phyloP scores from a whole-genome alignment of 371 early-diverging fungal species.

The Mucor velutinosus region DNA sequence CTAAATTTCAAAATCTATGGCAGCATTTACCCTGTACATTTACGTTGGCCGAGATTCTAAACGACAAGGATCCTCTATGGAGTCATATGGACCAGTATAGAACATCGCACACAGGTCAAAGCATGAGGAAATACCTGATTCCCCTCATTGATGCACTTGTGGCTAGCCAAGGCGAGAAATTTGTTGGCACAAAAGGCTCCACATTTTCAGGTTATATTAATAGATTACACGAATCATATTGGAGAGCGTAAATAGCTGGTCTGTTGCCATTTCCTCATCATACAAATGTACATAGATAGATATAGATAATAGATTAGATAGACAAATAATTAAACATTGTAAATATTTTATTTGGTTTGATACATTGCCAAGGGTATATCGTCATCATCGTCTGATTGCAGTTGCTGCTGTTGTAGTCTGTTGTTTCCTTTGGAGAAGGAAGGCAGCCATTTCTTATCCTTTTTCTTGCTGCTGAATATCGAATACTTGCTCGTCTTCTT shows the following conservation, averaged over 20 bases:
- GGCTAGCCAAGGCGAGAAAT: slow-evolving; percentile 30
- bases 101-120: slow-evolving; percentile 18
- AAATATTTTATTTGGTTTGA: slow-evolving; percentile 10
- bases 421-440: slow-evolving; percentile 4
- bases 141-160: slow-evolving; percentile 33
- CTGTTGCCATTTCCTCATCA: not conserved
- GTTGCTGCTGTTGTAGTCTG: not conserved
- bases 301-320: not conserved
- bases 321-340: not conserved
- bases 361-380: slow-evolving; percentile 33
- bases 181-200: slow-evolving; percentile 33
- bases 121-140: slow-evolving; percentile 27
- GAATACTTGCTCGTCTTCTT: slow-evolving; percentile 9
- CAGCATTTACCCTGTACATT: slow-evolving; percentile 60
- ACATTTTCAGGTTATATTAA: slow-evolving; percentile 37
- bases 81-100: slow-evolving; percentile 24
- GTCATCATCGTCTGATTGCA: slow-evolving; percentile 14
- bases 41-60: slow-evolving; percentile 52
- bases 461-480: slow-evolving; percentile 7
- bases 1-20: slow-evolving; percentile 38
- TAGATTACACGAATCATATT: slow-evolving; percentile 25
- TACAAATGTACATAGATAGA: not conserved
- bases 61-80: slow-evolving; percentile 20
- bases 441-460: slow-evolving; percentile 6
- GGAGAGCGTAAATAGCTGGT: slow-evolving; percentile 1